Base-by-base conservation (phyloP, 1,139 yeast genomes). In the Yamadazyma buinensis region DNA sequence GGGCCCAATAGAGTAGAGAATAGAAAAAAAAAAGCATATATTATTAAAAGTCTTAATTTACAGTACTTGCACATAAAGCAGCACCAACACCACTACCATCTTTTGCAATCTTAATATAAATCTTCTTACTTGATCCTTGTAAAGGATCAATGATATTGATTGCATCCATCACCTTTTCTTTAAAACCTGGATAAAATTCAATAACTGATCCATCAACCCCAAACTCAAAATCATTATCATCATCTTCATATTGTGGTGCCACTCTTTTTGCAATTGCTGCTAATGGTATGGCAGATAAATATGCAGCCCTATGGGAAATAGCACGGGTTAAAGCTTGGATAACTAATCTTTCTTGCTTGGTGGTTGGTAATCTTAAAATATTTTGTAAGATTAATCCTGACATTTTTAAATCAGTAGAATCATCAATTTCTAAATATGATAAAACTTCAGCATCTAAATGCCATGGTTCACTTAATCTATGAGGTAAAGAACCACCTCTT, bases 81-180 rank as follows among this genome's bases (percentile, higher is more conserved):
- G 97, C 97, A 46, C 97, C 97, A 28, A 88, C 95, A 41, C 96
- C 95, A 40, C 94, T 81, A 31, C 97, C 97, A 54, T 90, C 97
- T 56, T 86, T 84, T 27, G 96, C 94, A 47, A 88, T 80, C 43
- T 78, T 81, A 44, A 90, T 65, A 44, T 77, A 80, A 31, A 87
- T 67, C 48, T 84, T 77, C 57, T 84, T 80, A 46, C 74, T 75
- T 43, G 81, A 80, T 27, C 84, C 84, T 29, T 80, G 66, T 39
- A 87, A 85, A 23, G 90, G 75, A 47, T 81, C 78, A 29, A 87
- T 78, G 45, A 74, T 54, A 1, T 79, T 67, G 41, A 88, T 63
- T 0, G 95, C 95, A 46, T 84, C 85, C 52, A 88, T 73, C 45
- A 90, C 68, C 67, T 76, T 74, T 8, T 79, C 73, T 59, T 82